Percentiles rank a stretch among this genome's conserved stretches.
Conservation (phyloP, 2,329 filamentous ascomycete genomes). For the Penicillium brasilianum region DNA sequence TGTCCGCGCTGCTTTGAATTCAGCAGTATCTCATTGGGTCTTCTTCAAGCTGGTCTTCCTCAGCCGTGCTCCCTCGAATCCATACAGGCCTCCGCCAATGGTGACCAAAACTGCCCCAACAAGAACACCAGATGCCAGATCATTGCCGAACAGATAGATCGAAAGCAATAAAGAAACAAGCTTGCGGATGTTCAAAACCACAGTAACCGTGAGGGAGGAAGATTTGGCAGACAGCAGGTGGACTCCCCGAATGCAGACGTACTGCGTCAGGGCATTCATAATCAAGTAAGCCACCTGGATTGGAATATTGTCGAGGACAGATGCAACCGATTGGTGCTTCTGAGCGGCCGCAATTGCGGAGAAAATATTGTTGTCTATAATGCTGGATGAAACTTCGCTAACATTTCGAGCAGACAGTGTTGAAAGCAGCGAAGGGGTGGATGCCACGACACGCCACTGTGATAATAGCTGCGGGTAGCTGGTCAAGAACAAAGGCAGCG, state of each 20-base stretch:
- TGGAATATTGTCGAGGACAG: slow-evolving; percentile 37
- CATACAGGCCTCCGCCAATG: slow-evolving; percentile 87
- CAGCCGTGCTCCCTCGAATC: slow-evolving; percentile 64
- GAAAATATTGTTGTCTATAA: slow-evolving; percentile 13
- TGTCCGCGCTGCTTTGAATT: too few species aligned
- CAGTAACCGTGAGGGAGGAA: slow-evolving; percentile 92
- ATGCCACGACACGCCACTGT: slow-evolving; percentile 44
- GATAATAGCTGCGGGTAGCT: slow-evolving; percentile 41
- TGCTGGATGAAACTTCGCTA: slow-evolving; percentile 1
- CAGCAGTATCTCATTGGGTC: slow-evolving; percentile 15
- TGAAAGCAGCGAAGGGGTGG: slow-evolving; percentile 41
- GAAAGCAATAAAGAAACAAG: slow-evolving; percentile 88
- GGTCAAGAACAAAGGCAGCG: slow-evolving; percentile 51
- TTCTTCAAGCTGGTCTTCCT: slow-evolving; percentile 33
- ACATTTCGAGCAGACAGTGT: slow-evolving; percentile 3
- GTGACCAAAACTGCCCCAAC: slow-evolving; percentile 86
- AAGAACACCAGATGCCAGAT: slow-evolving; percentile 75
- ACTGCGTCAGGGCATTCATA: slow-evolving; percentile 77
- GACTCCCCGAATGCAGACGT: slow-evolving; percentile 92
- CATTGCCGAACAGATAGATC: slow-evolving; percentile 92
- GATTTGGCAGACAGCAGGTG: slow-evolving; percentile 89
- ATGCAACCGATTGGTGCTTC: slow-evolving; percentile 28
- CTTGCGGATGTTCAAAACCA: slow-evolving; percentile 94
- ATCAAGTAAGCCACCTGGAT: slow-evolving; percentile 47
- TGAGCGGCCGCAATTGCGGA: slow-evolving; percentile 21